Percentiles rank a stretch among this genome's conserved stretches.
phyloP scores from a whole-genome alignment of 768 basidiomycete species.

The Xerocomellus amylosporus region DNA sequence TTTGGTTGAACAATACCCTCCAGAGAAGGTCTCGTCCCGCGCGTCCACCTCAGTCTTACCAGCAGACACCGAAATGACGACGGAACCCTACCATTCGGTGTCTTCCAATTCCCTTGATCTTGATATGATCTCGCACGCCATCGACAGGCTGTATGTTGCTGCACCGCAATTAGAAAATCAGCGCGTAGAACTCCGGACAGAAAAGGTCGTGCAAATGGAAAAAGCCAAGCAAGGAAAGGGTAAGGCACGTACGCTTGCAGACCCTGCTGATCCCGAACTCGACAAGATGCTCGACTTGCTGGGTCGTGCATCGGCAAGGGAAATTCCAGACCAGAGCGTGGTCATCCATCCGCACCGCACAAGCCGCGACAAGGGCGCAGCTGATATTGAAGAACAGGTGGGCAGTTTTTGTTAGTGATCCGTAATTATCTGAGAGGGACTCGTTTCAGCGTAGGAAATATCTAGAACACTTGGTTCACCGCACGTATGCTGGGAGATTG shows the following conservation, averaged over 20 bases:
- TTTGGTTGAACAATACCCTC: constrained; percentile 14
- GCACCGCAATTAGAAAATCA: constrained; percentile 91
- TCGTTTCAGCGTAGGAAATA: constrained; percentile 63
- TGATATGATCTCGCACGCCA: constrained; percentile 81
- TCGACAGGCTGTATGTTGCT: constrained; percentile 82
- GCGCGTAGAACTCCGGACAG: constrained; percentile 80
- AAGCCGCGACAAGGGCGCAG: constrained; percentile 49
- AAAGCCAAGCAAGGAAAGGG: constrained; percentile 55
- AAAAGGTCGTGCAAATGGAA: constrained; percentile 72
- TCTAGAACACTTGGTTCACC: constrained; percentile 67
- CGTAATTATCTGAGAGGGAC: constrained; percentile 3
- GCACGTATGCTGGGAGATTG: constrained; percentile 71
- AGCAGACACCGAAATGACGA: neutral
- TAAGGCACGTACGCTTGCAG: constrained; percentile 43
- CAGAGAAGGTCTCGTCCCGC: constrained; percentile 18
- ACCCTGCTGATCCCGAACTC: constrained; percentile 44
- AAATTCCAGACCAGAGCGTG: constrained; percentile 67
- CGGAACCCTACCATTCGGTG: neutral
- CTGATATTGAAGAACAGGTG: constrained; percentile 65
- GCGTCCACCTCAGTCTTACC: neutral
- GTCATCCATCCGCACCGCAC: constrained; percentile 61
- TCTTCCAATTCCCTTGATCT: constrained; percentile 64
- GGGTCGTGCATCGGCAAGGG: constrained; percentile 66
- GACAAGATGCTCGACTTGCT: constrained; percentile 71
- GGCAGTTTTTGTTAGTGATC: constrained; percentile 9